Evolutionary conservation across 345 rosid species (phyloP), one percentile per base, ranked within the genome.

Genomic region (Ricinus communis): DNA sequence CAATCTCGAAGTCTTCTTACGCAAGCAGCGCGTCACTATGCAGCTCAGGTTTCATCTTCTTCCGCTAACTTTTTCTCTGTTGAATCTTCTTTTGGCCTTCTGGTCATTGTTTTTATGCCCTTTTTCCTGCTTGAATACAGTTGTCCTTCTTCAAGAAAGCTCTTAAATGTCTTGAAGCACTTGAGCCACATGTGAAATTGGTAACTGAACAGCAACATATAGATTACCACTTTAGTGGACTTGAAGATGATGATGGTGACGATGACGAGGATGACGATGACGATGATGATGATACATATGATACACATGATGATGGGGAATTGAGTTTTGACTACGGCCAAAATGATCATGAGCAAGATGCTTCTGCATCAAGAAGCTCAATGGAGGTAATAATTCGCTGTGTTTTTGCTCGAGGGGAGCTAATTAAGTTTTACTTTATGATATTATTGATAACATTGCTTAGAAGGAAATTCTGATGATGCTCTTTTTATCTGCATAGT

Each of bases 1-100:
- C 98, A 91, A 74, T 86, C 88, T 56, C 88, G 91, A 46, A 92
- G 98, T 83, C 94, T 96, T 77, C 86, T 96, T 18, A 93, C 96
- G 31, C 99, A 93, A 80, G 97, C 93, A 62, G 88, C 90, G 52
- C 94, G 96, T 38, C 99, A 96, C 83, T 93, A 96, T 79, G 91
- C 97, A 66, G 99, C 99, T 72, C 99, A 96, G 95, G 99, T 96
- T 72, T 71, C 46, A 60, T 76, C 47, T 61, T 71, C 51, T 24
- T 27, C 36, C 62, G 28, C 65, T 68, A 4, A 1, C 12, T 21
- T 25, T 31, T 50, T 2, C 15, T 41, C 2, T 33, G 2, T 33
- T 33, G 4, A 33, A 6, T 33, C 38, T 51, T 41, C 52, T 40
- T 18, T 24, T 21, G 38, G 36, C 67, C 43, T 4, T 21, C n/a